Base-by-base conservation (phyloP, 2,329 filamentous ascomycete genomes). In the Trichoderma guizhouense region DNA sequence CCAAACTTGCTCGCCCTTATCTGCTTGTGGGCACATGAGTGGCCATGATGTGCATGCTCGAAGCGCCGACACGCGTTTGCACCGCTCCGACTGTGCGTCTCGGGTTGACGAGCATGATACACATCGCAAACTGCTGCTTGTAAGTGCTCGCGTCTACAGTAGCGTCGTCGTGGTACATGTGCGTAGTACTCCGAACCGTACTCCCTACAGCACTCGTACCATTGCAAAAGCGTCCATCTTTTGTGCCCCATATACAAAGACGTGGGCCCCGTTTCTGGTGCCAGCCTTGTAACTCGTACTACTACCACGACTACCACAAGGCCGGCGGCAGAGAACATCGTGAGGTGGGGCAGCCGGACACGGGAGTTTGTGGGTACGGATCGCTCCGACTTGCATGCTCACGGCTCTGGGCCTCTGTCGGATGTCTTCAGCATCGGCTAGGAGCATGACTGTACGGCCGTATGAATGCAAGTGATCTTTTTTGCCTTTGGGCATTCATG, bases 301-400 rank as follows among this genome's bases (percentile, higher is more conserved):
- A 47, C 18, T 26, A 26, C 24, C 15, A 55, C n/a, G 21, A 64
- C 47, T 34, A 47, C 68, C 36, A 26, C 39, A 39, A 28, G 53
- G 51, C 55, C 61, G 51, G 51, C 61, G 57, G 64, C 64, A 61
- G 30, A 43, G 34, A 30, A 39, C 60, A 72, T 72, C 71, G 71
- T 72, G 71, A 72, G 67, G 66, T 70, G 66, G 71, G 71, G 71
- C 57, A 26, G 71, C 66, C 58, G 43, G 67, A 39, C 55, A 65
- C 71, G 58, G 60, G 36, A 61, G 66, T 55, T 53, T 36, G 71
- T 72, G 71, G 71, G 71, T 72, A 72, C 71, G 71, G 71, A 72
- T 72, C 71, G 71, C 71, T 72, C 71, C 71, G 65, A 70, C 66
- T 57, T 71, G 71, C 71, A 72, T 70, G 67, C 26, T 30, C 51